Percentiles rank a stretch among this genome's conserved stretches.
Conservation (phyloP, 108 stramenopile species). For the Nitzschia sp. region DNA sequence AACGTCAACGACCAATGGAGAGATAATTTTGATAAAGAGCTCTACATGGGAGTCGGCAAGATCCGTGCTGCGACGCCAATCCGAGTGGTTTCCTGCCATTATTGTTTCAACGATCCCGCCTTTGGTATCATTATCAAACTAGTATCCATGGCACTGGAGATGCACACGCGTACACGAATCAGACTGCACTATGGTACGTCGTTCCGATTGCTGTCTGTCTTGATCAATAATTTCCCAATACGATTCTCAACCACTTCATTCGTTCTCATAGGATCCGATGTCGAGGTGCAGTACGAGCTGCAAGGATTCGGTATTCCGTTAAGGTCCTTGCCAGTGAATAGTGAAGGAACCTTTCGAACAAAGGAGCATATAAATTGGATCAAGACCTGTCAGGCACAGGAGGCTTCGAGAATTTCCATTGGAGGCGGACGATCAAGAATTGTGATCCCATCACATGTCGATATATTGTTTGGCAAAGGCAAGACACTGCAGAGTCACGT, state of each 20-base stretch:
- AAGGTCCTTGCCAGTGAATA: background rate
- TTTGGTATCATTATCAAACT: constrained; percentile 11
- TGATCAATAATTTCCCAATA: background rate
- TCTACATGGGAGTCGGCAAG: constrained; percentile 4
- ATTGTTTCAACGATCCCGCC: constrained; percentile 12
- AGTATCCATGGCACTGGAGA: background rate
- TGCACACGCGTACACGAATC: constrained; percentile 7
- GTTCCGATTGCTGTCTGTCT: background rate
- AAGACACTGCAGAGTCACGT: constrained; percentile 2
- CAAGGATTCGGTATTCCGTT: constrained; percentile 9
- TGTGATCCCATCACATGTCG: constrained; percentile 6
- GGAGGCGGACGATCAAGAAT: background rate
- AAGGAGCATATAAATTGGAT: constrained; percentile 4
- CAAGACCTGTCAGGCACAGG: background rate
- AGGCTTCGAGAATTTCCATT: background rate
- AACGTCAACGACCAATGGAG: constrained; percentile 5
- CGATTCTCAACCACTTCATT: background rate
- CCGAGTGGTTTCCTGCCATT: background rate
- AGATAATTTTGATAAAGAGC: constrained; percentile 13
- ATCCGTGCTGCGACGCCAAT: constrained; percentile 12
- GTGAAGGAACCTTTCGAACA: constrained; percentile 1
- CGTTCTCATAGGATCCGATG: background rate
- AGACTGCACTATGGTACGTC: constrained; percentile 1
- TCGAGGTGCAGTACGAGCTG: background rate
- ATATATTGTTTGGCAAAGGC: constrained; percentile 17